These are phyloP conservation scores for Dactylellina parvicollis DNA, from an alignment of 2,329 filamentous ascomycete species.

Conservation along the genomic window DNA sequence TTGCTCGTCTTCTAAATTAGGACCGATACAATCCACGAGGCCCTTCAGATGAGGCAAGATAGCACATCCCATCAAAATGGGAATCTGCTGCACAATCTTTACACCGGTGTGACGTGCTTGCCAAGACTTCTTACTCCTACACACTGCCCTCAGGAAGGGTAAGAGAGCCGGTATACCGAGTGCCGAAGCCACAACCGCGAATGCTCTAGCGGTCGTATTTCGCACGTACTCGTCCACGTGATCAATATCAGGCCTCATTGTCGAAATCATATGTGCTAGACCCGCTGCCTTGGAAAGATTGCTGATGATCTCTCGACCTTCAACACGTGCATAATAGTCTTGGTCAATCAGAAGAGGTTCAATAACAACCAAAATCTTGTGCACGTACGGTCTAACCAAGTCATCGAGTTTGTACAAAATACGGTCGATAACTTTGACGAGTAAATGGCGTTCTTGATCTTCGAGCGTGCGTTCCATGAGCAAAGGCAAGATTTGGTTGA, in stretches of 20 bases:
- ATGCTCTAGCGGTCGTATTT: conserved; percentile 96
- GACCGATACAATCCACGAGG: conserved; percentile 93
- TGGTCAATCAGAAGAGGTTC: conserved; percentile 99
- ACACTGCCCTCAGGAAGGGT: conserved; percentile 93
- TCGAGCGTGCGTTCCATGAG: conserved; percentile 98
- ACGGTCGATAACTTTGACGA: conserved; percentile 98
- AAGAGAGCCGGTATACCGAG: conserved; percentile 94
- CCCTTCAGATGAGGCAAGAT: conserved; percentile 95
- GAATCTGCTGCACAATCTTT: conserved; percentile 98
- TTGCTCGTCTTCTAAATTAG: conserved; percentile 96
- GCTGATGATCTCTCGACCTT: conserved; percentile 98
- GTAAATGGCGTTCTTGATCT: conserved; percentile 95
- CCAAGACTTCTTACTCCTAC: conserved; percentile 98
- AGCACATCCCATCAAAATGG: conserved; percentile 97
- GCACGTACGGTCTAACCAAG: conserved; percentile 91
- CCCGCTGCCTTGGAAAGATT: conserved; percentile 97
- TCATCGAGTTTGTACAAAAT: conserved; percentile 99
- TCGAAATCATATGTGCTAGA: conserved; percentile 98
- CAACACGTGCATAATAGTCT: conserved; percentile 98
- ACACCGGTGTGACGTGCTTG: conserved; percentile 97
- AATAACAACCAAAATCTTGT: conserved; percentile 98
- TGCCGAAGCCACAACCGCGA: conserved; percentile 95
- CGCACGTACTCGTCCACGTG: conserved; percentile 98
- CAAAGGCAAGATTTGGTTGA: conserved; percentile 95
- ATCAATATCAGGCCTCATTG: conserved; percentile 98